Base-by-base conservation (phyloP, 495 filamentous ascomycete genomes). In the Friedmanniomyces simplex region DNA sequence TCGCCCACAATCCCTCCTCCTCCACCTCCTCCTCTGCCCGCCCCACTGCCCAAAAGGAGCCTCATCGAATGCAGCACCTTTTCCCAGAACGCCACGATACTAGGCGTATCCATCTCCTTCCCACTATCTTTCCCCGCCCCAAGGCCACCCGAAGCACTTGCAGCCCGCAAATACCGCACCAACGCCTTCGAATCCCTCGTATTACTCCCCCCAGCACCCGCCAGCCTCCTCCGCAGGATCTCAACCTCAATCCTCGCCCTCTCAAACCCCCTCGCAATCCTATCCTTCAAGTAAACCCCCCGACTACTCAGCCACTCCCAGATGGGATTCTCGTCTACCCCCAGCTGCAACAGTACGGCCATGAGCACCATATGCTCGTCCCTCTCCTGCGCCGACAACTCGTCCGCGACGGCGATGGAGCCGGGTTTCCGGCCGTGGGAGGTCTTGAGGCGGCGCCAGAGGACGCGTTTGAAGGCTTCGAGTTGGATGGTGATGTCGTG, bases 281-380 rank as follows among this genome's bases (percentile, higher is more conserved):
- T 91, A 56, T 81, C 82, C 65, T 90, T 96, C 37, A 98, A 71
- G 64, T 91, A 86, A 48, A 95, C 88, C 63, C 87, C 90, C 6
- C 88, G 82, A 64, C 87, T 95, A 52, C 90, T 72, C 39, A 98
- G 79, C 93, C 93, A 98, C 1, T 89, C 79, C 87, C 87, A 95
- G 51, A 97, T 91, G 11, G 93, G 93, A 67, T 95, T 97, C 50
- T 97, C 89, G 21, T 93, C 85, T 12, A 95, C 91, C 22, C 93
- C 93, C 18, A 98, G 70, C 69, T 97, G 91, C 26, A 98, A 70
- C 28, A 98, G 76, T 16, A 96, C 79, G 14, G 85, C 77, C 45
- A 96, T 96, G 48, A 95, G 72, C 61, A 91, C 87, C 85, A 95
- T 88, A 67, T 95, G 82, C 66, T 91, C 86, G 57, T 95, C 88